Conservation (phyloP, 2,329 filamentous ascomycete genomes). For the Aureobasidium sp. region DNA sequence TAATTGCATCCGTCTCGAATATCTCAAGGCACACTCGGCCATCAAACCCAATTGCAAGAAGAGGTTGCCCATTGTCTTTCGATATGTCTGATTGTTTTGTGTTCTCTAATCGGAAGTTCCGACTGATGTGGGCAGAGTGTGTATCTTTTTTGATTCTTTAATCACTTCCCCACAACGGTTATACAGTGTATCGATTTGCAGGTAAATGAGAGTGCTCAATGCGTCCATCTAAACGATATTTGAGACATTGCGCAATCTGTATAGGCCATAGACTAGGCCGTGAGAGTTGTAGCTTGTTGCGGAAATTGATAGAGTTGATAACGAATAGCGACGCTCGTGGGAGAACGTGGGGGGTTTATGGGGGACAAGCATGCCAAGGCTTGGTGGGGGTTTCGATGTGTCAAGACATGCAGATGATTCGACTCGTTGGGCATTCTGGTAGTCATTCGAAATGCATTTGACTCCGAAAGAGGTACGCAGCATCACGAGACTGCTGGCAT, state of each 20-base stretch:
- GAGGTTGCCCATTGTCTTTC: too few species aligned
- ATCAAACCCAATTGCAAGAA: background rate
- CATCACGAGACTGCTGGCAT: background rate
- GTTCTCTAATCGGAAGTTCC: too few species aligned
- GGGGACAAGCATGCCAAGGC: background rate
- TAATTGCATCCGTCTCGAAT: background rate
- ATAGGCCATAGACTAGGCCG: background rate
- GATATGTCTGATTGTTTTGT: too few species aligned
- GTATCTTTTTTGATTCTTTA: background rate
- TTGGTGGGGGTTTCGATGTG: slow-evolving; percentile 4
- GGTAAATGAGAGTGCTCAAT: slow-evolving; percentile 1
- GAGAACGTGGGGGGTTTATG: background rate
- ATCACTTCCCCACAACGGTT: background rate
- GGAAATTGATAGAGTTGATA: background rate
- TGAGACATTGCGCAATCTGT: slow-evolving; percentile 1
- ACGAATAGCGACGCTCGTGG: background rate
- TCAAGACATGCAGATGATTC: slow-evolving; percentile 2
- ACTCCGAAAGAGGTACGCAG: slow-evolving; percentile 27
- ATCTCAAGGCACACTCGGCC: too few species aligned
- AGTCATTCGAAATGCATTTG: slow-evolving; percentile 25
- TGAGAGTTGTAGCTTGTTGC: background rate
- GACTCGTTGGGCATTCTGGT: background rate
- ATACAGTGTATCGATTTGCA: background rate
- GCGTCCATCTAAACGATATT: background rate
- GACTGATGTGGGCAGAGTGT: too few species aligned